These are phyloP conservation scores for Aspergillus wentii DNA, from an alignment of 495 filamentous ascomycete genomes.

Conservation along the genomic window DNA sequence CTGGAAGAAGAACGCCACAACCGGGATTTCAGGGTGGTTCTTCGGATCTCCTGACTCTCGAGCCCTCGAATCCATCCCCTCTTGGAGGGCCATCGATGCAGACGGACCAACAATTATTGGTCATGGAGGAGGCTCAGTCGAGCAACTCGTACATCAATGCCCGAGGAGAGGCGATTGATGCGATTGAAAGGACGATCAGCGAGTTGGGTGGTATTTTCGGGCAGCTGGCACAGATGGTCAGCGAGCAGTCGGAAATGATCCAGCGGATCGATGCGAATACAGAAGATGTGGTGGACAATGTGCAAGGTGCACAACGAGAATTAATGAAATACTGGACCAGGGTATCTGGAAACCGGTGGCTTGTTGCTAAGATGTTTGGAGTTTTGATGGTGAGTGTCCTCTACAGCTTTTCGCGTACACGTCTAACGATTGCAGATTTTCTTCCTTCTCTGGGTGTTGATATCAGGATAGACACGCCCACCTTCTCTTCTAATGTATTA, in stretches of 20 bases:
- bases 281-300: conserved; percentile 93
- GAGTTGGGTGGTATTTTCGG: conserved; percentile 96
- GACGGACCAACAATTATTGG: conserved; percentile 80
- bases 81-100: conserved; percentile 47
- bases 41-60: conserved; percentile 77
- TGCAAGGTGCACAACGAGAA: conserved; percentile 91
- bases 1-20: conserved; percentile 60
- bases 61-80: conserved; percentile 61
- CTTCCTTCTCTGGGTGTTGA: conserved; percentile 57
- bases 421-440: conserved; percentile 40
- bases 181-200: conserved; percentile 90
- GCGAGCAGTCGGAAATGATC: conserved; percentile 93
- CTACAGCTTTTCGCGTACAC: background rate
- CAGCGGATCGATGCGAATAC: conserved; percentile 92
- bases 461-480: conserved; percentile 42
- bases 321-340: conserved; percentile 92
- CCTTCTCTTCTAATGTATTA: conserved; percentile 34
- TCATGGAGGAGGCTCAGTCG: conserved; percentile 90
- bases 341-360: conserved; percentile 90
- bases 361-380: conserved; percentile 99
- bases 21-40: conserved; percentile 47
- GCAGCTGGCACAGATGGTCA: conserved; percentile 95
- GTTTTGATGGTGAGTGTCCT: conserved; percentile 59
- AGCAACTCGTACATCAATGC: conserved; percentile 88
- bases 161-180: conserved; percentile 91